Base-by-base conservation (phyloP, 352 stramenopile genomes). In the Globisporangium uncinulatum region DNA sequence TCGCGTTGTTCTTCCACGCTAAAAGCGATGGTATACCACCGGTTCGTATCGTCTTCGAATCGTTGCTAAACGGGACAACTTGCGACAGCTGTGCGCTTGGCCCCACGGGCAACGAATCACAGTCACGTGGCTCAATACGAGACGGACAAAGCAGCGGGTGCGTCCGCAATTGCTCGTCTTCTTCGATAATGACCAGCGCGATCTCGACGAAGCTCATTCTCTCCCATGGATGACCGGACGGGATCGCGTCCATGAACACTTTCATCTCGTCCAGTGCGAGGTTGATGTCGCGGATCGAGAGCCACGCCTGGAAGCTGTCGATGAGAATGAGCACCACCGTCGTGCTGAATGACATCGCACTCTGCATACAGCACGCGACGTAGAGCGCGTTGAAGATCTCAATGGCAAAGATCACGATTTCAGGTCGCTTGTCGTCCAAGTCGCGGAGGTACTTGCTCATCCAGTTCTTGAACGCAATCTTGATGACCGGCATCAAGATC, bases 401-500 rank as follows among this genome's bases (percentile, higher is more conserved):
- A 8, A 67, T 29, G 48, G 63, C 70, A 45, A 69, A 60, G 46
- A 70, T 61, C 24, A 67, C 52, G 29, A 62, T 57, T 46, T 71
- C 61, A 6, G 65, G 61, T 8, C 63, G 63, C 43, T 60, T 56
- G 21, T 67, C 66, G 10, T 70, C 56, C 17, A 62, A 48, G 17
- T 66, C 43, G 5, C 42, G 36, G 11, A 76, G 43, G 1, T 59
- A 57, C 10, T 53, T 37, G 19, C 46, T 39, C 17, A 73, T 73
- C 60, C 56, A 65, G 52, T 84, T 83, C 51, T 79, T 84, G 15
- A 58, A 47, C 6, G 53, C 48, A 8, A 81, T 63, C 49, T 84
- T 79, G 45, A 86, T 65, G 1, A 78, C 8, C 0, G 76, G 71
- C 0, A 80, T 51, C 0, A 83, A 6, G 21, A 80, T 15, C 3